Conservation (phyloP, 768 basidiomycete genomes). For the Mycena maculata region DNA sequence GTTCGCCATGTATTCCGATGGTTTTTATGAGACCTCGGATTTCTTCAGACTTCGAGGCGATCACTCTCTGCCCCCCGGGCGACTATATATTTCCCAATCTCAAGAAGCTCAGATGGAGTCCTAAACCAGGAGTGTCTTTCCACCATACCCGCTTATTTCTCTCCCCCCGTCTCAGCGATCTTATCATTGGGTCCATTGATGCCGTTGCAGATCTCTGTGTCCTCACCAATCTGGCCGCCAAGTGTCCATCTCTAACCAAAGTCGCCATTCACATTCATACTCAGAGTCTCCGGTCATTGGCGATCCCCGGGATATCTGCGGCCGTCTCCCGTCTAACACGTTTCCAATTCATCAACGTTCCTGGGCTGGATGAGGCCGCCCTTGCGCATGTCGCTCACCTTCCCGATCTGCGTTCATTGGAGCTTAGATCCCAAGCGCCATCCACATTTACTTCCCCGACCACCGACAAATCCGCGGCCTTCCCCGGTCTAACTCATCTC, state of each 20-base stretch:
- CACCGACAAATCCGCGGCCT: background rate
- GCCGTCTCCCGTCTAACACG: background rate
- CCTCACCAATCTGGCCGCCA: background rate
- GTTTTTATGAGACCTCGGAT: background rate
- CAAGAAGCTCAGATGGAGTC: background rate
- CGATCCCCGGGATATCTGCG: background rate
- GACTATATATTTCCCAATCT: constrained; percentile 8
- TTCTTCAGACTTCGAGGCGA: constrained; percentile 1
- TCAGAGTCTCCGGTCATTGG: no score
- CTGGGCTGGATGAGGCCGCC: background rate
- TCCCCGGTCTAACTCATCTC: background rate
- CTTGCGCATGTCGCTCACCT: background rate
- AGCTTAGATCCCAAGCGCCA: background rate
- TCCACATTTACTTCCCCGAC: no score
- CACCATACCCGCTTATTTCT: constrained; percentile 5
- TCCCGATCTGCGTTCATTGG: background rate
- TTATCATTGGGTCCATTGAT: background rate
- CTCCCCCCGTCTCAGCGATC: background rate
- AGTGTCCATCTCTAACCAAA: background rate
- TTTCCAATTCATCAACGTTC: background rate
- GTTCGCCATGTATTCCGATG: background rate
- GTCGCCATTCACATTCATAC: background rate
- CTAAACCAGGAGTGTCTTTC: background rate
- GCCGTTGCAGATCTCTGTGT: background rate
- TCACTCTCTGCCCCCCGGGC: background rate